Evolutionary conservation across 768 basidiomycete genomes (phyloP), one percentile per base, ranked within the genome.

Genomic region (Bullera alba): DNA sequence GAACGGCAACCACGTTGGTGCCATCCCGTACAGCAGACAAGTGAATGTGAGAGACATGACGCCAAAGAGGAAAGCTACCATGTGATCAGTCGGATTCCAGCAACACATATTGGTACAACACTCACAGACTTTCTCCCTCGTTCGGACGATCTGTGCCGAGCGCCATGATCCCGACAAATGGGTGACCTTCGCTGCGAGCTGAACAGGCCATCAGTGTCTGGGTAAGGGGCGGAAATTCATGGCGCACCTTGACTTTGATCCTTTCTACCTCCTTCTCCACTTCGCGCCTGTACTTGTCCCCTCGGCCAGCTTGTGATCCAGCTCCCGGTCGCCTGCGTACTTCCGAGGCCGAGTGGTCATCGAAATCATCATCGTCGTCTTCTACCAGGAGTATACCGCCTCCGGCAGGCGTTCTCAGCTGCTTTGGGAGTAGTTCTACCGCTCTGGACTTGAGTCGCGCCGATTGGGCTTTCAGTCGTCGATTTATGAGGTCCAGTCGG

Each of bases 1-100:
- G 14, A 91, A 77, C 50, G 93, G 92, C 19, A 93, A 79, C 84
- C 87, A 93, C 74, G 92, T 78, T 10, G 92, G 92, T 15, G 82
- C 81, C 65, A 87, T 77, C n/a, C 86, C 88, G 63, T 92, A 88
- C 54, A 96, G 73, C 3, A 97, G 79, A 4, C 90, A 83, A 15
- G 90, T 85, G 63, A 83, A 77, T 23, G 93, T 77, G 21, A 99
- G 73, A 16, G 83, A 84, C 83, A 92, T 87, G 37, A 99, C 95
- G 25, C 91, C 87, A 63, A 87, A 80, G 75, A 96, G 87, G 77
- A 97, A 99, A 0, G 88, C 86, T 65, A 25, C 17, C 37, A 23
- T 5, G 4, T 14, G 17, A 38, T 37, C 29, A 21, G 6, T 25
- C 17, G 19, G 38, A 36, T 15, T 3, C 16, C 15, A 22, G 7